These are phyloP conservation scores for Colletotrichum neosansevieriae DNA, from an alignment of 2,329 filamentous ascomycete species.

Conservation along the genomic window DNA sequence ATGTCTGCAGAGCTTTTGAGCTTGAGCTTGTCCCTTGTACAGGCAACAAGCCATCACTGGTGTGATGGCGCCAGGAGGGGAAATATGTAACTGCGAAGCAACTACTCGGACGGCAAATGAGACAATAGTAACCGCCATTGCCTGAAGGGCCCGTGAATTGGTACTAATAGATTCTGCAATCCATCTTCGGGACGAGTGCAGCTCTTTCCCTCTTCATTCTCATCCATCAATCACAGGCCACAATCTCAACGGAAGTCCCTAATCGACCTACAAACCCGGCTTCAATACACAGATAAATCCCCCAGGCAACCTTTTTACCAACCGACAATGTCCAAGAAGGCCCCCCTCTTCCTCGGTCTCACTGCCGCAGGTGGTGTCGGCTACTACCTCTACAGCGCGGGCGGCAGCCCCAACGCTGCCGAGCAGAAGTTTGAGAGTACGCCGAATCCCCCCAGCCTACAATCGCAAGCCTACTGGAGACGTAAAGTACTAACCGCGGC, in stretches of 20 bases:
- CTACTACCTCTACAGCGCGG: conserved; percentile 93
- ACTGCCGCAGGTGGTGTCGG: conserved; percentile 76
- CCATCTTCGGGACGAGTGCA: neutral
- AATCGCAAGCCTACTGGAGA: neutral
- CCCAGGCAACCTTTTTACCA: neutral
- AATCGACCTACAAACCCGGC: too few species aligned
- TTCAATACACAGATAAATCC: neutral
- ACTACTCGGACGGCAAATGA: conserved; percentile 20
- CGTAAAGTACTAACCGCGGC: neutral
- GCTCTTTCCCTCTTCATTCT: neutral
- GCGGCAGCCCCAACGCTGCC: conserved; percentile 84
- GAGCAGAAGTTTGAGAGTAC: conserved; percentile 88
- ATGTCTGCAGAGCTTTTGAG: conserved; percentile 14
- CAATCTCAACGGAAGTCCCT: conserved; percentile 9
- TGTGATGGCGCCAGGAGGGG: conserved; percentile 27
- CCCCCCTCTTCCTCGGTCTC: conserved; percentile 67
- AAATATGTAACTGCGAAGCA: conserved; percentile 26
- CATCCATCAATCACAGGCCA: conserved; percentile 29
- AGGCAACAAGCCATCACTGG: conserved; percentile 25
- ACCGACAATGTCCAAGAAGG: conserved; percentile 58
- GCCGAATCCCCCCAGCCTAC: conserved; percentile 45
- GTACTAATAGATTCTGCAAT: conserved; percentile 40
- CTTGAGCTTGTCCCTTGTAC: conserved; percentile 20
- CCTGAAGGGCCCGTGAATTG: conserved; percentile 25
- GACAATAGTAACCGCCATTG: conserved; percentile 21